Conservation (phyloP, 352 stramenopile species). For the Peronospora farinosa region DNA sequence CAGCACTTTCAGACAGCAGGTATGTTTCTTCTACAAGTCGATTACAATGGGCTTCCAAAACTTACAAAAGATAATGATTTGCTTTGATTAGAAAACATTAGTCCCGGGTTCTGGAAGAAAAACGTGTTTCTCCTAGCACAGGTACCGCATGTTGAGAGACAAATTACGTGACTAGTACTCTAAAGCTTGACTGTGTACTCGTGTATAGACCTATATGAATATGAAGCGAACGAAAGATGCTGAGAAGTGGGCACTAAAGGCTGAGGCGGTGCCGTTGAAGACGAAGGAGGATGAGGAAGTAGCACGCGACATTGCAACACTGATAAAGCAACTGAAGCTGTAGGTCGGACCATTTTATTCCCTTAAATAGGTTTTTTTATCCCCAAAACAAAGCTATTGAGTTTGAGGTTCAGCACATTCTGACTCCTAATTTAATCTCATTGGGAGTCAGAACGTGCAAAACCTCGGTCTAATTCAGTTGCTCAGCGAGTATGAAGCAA, state of each 20-base stretch:
- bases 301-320: constrained; percentile 30
- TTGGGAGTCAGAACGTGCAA: no score
- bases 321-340: constrained; percentile 47
- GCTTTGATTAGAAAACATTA: constrained; percentile 41
- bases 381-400: background rate
- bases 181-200: background rate
- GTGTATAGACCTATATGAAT: constrained; percentile 51
- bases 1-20: constrained; percentile 46
- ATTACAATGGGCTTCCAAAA: background rate
- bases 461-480: no score
- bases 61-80: constrained; percentile 5
- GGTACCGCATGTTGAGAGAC: constrained; percentile 15
- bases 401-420: no score
- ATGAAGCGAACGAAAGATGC: constrained; percentile 49
- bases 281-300: constrained; percentile 58
- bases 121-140: constrained; percentile 59
- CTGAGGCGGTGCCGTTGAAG: constrained; percentile 41
- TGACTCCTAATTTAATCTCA: no score
- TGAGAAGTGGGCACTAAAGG: constrained; percentile 42
- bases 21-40: constrained; percentile 11
- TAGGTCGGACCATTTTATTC: constrained; percentile 14
- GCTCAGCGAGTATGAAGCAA: constrained; percentile 14
- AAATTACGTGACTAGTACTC: background rate
- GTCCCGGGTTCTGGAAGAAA: constrained; percentile 73
- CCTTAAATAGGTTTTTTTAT: constrained; percentile 3